Percentiles rank a stretch among this genome's conserved stretches.
phyloP scores from a whole-genome alignment of 306 rosid species.

The Pachyrhizus erosus region DNA sequence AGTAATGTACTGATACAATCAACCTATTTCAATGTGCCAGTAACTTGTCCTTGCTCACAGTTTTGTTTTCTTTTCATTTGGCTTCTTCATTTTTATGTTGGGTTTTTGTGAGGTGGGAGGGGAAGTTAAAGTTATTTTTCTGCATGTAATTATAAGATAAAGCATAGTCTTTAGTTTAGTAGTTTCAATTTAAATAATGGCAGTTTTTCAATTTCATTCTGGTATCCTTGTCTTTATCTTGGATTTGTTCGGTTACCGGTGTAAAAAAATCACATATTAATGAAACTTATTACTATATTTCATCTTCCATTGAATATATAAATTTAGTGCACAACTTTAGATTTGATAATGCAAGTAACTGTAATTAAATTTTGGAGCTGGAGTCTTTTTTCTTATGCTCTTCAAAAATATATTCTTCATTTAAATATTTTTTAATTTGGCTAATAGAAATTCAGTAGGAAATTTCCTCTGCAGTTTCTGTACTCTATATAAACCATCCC shows the following conservation, averaged over 20 bases:
- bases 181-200: background rate
- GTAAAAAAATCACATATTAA: background rate
- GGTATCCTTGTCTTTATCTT: background rate
- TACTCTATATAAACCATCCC: background rate
- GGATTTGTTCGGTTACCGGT: background rate
- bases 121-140: background rate
- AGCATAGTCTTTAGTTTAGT: background rate
- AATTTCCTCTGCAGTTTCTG: slow-evolving; percentile 11
- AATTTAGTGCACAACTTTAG: background rate
- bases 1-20: background rate
- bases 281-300: background rate
- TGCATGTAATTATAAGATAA: background rate
- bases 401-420: background rate
- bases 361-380: background rate
- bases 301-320: background rate
- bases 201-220: background rate
- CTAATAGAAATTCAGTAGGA: background rate
- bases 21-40: slow-evolving; percentile 3
- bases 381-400: background rate
- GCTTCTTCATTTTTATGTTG: background rate
- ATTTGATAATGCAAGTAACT: background rate
- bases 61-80: background rate
- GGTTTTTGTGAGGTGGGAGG: background rate
- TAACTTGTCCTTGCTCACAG: background rate
- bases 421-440: background rate